Conservation (phyloP, 2,329 filamentous ascomycete genomes). For the Fusarium temperatum region DNA sequence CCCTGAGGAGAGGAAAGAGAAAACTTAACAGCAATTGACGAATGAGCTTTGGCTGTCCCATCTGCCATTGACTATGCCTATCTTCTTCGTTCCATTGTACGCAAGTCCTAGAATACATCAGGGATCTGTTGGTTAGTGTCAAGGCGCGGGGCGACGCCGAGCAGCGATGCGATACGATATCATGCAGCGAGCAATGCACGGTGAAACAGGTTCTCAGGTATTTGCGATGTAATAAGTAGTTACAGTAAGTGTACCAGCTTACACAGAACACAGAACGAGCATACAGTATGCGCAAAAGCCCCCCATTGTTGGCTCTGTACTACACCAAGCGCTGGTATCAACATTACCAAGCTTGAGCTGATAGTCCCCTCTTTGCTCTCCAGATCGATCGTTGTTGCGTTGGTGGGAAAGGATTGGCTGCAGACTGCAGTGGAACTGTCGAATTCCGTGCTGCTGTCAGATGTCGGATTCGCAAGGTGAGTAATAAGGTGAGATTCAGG, state of each 20-base stretch:
- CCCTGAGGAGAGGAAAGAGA: conserved; percentile 43
- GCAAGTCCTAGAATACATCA: neutral
- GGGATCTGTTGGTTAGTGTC: conserved; percentile 7
- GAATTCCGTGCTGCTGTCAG: conserved; percentile 13
- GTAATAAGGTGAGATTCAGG: conserved; percentile 26
- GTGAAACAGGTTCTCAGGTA: conserved; percentile 6
- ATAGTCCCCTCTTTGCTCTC: conserved; percentile 9
- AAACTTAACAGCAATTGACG: conserved; percentile 41
- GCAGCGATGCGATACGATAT: conserved; percentile 35
- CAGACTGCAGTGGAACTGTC: neutral
- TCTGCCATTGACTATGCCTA: neutral
- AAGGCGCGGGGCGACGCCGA: conserved; percentile 35
- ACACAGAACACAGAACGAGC: neutral
- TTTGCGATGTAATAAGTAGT: conserved; percentile 3
- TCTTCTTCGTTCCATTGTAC: neutral
- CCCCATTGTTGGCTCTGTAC: neutral
- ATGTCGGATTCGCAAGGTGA: conserved; percentile 22
- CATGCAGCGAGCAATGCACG: conserved; percentile 19
- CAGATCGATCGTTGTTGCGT: conserved; percentile 22
- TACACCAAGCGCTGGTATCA: conserved; percentile 1
- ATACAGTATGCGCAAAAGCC: neutral
- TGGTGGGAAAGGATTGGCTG: conserved; percentile 4
- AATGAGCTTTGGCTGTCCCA: conserved; percentile 30
- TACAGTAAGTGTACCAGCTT: neutral
- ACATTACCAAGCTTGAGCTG: neutral